Evolutionary conservation across 169 alveolate species (phyloP).

Genomic region (Eimeria sp.): DNA sequence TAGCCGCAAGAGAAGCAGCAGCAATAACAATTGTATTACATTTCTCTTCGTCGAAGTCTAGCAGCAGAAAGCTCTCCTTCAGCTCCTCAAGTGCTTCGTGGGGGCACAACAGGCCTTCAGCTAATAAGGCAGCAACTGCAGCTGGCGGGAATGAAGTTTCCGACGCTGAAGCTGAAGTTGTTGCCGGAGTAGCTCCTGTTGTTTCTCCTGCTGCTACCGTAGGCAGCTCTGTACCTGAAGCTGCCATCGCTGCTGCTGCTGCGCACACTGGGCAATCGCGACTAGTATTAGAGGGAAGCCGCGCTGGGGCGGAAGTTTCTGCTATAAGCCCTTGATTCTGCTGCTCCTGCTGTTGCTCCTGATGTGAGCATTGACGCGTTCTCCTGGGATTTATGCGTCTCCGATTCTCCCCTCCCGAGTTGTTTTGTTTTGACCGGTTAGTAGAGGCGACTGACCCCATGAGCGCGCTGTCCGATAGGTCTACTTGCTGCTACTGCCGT

Average conservation of each 20-base stretch:
- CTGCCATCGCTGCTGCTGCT: background rate
- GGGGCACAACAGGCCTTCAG: constrained; percentile 10
- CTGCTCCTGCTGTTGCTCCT: no score
- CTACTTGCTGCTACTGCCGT: background rate
- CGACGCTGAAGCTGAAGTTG: background rate
- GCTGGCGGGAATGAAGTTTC: background rate
- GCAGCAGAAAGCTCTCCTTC: constrained; percentile 13
- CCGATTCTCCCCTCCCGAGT: no score
- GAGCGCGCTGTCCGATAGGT: background rate
- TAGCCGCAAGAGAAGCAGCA: background rate
- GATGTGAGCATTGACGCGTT: no score
- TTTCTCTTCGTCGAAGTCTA: background rate
- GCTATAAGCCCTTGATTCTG: no score
- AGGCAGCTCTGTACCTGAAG: background rate
- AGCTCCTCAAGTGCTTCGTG: constrained; percentile 6
- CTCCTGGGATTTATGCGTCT: no score
- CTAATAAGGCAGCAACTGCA: background rate
- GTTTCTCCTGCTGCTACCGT: background rate
- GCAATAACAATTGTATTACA: background rate
- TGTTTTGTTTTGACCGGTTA: no score
- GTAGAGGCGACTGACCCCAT: no score
- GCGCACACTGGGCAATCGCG: background rate
- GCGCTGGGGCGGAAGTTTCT: no score
- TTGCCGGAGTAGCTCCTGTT: background rate
- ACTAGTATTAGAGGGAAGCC: no score